Evolutionary conservation across 73 alveolate species (phyloP).

Genomic region (Blepharisma japonicum): DNA sequence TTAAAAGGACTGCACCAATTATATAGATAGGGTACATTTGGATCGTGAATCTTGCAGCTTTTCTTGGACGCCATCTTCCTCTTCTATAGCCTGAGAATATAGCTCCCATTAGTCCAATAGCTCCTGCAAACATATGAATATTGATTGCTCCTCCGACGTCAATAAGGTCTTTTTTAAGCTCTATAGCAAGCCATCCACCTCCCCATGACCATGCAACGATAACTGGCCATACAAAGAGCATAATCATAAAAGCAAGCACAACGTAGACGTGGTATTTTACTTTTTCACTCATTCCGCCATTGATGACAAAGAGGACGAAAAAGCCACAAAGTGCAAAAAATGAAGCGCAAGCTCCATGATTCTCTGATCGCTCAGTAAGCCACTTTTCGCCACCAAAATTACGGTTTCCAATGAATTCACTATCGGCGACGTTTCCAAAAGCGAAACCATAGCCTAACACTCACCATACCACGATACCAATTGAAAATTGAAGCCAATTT

Average conservation of each 20-base stretch:
- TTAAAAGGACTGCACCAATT: background rate
- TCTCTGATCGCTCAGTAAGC: background rate
- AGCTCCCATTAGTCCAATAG: constrained; percentile 13
- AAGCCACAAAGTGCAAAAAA: background rate
- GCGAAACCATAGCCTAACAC: constrained; percentile 8
- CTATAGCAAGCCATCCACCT: background rate
- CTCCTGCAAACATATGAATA: constrained; percentile 4
- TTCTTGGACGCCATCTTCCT: background rate
- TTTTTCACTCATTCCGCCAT: background rate
- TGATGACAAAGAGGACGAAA: constrained; percentile 8
- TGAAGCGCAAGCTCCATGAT: background rate
- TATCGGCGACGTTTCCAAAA: constrained; percentile 23
- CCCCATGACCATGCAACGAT: constrained; percentile 29
- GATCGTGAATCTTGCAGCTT: background rate
- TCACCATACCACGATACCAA: background rate
- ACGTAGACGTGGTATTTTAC: background rate
- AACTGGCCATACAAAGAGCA: constrained; percentile 26
- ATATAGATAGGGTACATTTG: background rate
- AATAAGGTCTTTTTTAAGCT: background rate
- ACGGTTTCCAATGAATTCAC: constrained; percentile 11
- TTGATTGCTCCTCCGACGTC: constrained; percentile 20
- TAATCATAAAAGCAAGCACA: background rate
- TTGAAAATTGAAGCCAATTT: constrained; percentile 14
- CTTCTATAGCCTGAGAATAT: background rate
- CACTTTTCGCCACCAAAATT: constrained; percentile 22